Base-by-base conservation (phyloP, 1,284 basidiomycete species). In the Leccinum fallax region DNA sequence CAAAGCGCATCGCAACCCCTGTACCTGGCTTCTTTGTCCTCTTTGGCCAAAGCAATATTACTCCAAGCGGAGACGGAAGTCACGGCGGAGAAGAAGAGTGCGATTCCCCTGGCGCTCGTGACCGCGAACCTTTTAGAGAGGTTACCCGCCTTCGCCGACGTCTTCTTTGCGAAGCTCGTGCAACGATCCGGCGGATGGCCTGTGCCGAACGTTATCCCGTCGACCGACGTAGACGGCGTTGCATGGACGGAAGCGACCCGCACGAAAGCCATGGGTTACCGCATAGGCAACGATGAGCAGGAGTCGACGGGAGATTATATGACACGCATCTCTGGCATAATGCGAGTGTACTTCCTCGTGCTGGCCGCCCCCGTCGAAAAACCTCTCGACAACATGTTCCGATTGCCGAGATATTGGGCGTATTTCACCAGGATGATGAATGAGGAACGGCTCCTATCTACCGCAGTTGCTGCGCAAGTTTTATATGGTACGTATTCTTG, bases 41-140 rank as follows among this genome's bases (percentile, higher is more conserved):
- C 96, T 21, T 83, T 97, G 24, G 82, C 93, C 58, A 99, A 98
- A 74, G 83, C 89, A 38, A 87, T 99, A 61, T 86, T 98, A 52
- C 84, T 92, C 38, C 97, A 98, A 80, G 95, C 96, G 7, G 95
- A 98, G 78, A 92, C 90, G 0, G 97, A 99, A 76, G 94, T 98
- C 6, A 88, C 92, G 2, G 95, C 94, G 2, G 93, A 96, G 76
- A 88, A 92, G 67, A 86, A 88, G 40, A 91, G 90, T 9, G 95
- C 95, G 0, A 83, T 85, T 53, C 96, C 97, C 0, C 83, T 98
- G 10, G 94, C 92, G 0, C 84, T 87, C 28, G 85, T 98, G 4
- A 83, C 66, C 85, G 87, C 62, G 80, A 76, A 70, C 62, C 71
- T 71, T 61, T 73, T 71, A 63, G 70, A 67, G 55, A 67, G 57